Percentiles rank a stretch among this genome's conserved stretches.
Evolutionary conservation across 2,329 filamentous ascomycete genomes (phyloP).

Genomic region (Ceratocystis lukuohia): DNA sequence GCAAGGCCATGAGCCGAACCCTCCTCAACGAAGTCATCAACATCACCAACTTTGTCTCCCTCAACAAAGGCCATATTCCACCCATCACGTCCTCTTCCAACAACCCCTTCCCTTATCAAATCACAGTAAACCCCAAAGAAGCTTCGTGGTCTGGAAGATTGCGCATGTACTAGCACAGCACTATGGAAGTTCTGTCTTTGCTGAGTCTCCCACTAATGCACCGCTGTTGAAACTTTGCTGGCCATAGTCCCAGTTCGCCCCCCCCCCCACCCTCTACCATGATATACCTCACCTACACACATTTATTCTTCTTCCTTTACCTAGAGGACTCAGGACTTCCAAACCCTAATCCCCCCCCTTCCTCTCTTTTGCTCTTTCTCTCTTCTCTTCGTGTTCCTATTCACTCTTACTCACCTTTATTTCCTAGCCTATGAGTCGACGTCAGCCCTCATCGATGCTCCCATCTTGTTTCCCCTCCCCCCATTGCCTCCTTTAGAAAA

Average conservation of each 20-base stretch:
- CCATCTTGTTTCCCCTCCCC: not conserved
- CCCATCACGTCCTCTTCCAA: conserved; percentile 88
- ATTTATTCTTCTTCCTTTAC: not conserved
- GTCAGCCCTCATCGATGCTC: too few relatives aligned
- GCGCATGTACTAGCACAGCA: conserved; percentile 19
- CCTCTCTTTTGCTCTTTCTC: not conserved
- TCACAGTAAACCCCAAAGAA: conserved; percentile 72
- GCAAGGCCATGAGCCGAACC: conserved; percentile 80
- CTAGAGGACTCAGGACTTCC: not conserved
- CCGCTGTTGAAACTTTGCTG: not conserved
- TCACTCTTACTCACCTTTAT: not conserved
- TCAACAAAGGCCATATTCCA: conserved; percentile 89
- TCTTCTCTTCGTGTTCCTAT: not conserved
- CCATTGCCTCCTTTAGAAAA: not conserved
- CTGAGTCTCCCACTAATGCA: not conserved
- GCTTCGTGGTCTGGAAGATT: conserved; percentile 52
- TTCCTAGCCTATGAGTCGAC: not conserved
- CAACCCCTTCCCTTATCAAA: conserved; percentile 92
- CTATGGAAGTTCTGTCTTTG: not conserved
- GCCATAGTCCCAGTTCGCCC: not conserved
- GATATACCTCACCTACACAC: not conserved
- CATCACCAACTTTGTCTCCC: conserved; percentile 74
- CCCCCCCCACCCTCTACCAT: not conserved
- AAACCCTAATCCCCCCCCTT: not conserved
- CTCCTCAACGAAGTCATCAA: conserved; percentile 79